A percentile compares a stretch with the other conserved stretches of the same genome.
Evolutionary conservation across 2,329 filamentous ascomycete genomes (phyloP).

Genomic region (Apiospora arundinis): DNA sequence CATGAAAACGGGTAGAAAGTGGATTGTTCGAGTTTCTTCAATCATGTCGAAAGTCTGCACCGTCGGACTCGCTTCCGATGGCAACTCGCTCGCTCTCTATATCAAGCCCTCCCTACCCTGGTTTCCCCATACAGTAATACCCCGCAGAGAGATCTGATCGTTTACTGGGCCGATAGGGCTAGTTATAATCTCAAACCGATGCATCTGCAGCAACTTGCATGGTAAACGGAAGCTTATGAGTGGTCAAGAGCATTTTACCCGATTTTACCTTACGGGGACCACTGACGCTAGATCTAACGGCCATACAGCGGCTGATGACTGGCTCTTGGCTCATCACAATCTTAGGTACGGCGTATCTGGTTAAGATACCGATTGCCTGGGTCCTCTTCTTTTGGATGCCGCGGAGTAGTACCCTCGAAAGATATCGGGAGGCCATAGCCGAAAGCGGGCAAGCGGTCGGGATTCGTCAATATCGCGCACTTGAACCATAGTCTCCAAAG

Average conservation of each 20-base stretch:
- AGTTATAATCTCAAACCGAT: background rate
- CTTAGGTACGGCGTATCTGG: background rate
- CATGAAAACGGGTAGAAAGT: no score
- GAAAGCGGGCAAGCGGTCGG: background rate
- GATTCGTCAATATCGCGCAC: background rate
- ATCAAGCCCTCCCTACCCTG: background rate
- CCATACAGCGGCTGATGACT: background rate
- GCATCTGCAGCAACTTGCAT: background rate
- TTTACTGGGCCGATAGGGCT: background rate
- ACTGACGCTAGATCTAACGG: background rate
- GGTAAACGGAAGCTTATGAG: background rate
- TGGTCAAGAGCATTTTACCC: background rate
- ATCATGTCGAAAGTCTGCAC: background rate
- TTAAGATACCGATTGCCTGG: background rate
- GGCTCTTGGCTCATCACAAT: background rate
- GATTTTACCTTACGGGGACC: background rate
- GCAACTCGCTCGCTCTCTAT: background rate
- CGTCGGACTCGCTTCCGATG: background rate
- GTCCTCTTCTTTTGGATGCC: background rate
- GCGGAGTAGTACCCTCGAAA: background rate
- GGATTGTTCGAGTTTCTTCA: no score
- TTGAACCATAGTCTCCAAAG: background rate
- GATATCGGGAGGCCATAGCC: background rate
- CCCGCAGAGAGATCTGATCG: slow-evolving; percentile 1
- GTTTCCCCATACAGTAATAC: background rate